Conservation (phyloP, 345 rosid species). For the Passiflora organensis region DNA sequence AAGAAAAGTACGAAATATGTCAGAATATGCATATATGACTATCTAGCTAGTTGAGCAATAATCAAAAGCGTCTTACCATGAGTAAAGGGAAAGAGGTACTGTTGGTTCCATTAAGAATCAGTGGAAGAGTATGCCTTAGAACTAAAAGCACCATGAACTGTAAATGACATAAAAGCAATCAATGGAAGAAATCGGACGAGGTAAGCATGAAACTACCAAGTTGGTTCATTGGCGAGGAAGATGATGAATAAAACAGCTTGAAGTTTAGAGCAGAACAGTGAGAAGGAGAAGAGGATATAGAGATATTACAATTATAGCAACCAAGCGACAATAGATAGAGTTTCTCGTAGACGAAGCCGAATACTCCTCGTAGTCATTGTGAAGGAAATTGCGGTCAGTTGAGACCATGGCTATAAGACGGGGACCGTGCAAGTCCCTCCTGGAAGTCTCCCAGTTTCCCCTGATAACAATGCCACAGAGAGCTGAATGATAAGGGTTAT, state of each 20-base stretch:
- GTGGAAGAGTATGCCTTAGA: conserved; percentile 69
- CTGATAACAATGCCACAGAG: conserved; percentile 18
- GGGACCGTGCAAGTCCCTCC: conserved; percentile 41
- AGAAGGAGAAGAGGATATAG: neutral
- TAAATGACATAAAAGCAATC: too few relatives aligned
- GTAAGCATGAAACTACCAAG: neutral
- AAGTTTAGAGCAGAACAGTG: too few relatives aligned
- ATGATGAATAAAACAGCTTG: neutral
- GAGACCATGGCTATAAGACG: conserved; percentile 70
- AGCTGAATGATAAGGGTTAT: neutral
- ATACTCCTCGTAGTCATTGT: conserved; percentile 41
- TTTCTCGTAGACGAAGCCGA: conserved; percentile 51
- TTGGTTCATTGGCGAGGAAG: neutral
- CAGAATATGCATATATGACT: neutral
- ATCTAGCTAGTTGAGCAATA: neutral
- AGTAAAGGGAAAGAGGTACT: conserved; percentile 52
- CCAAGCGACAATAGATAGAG: conserved; percentile 48
- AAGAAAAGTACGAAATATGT: conserved; percentile 1
- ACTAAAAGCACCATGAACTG: conserved; percentile 83
- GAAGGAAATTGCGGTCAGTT: conserved; percentile 41
- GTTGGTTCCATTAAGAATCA: conserved; percentile 37
- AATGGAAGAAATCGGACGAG: neutral
- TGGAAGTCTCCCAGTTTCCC: conserved; percentile 75
- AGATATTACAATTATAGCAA: conserved; percentile 56
- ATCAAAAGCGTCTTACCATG: conserved; percentile 27